These are phyloP conservation scores for Umbilicus rupestris DNA, from an alignment of 164 flowering plant genomes.

Conservation along the genomic window DNA sequence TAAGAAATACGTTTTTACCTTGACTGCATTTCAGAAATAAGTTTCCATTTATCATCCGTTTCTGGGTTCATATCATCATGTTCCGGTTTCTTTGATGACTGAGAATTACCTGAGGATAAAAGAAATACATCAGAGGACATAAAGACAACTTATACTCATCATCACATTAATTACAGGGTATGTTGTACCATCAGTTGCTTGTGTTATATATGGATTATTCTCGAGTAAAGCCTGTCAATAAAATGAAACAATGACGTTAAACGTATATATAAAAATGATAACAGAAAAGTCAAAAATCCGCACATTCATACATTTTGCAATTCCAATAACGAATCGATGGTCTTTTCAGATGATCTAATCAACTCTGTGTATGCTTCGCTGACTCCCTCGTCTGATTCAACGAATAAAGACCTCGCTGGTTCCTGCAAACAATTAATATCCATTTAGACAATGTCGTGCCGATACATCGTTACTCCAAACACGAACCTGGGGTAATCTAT, in stretches of 20 bases:
- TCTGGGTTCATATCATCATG: constrained; percentile 19
- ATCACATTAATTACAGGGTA: not conserved
- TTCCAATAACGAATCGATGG: constrained; percentile 57
- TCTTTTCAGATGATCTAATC: constrained; percentile 49
- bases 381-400: constrained; percentile 34
- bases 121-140: not conserved
- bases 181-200: constrained; percentile 45
- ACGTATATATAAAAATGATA: not conserved
- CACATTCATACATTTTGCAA: constrained; percentile 58
- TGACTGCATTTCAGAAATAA: constrained; percentile 51
- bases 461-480: not conserved
- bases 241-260: not conserved
- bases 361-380: constrained; percentile 54
- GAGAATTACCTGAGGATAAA: constrained; percentile 20
- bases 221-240: constrained; percentile 61
- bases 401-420: constrained; percentile 50
- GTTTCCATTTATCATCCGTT: constrained; percentile 55
- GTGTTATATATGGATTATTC: constrained; percentile 61
- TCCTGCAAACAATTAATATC: constrained; percentile 39
- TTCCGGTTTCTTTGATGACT: constrained; percentile 20
- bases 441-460: not conserved
- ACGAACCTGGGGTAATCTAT: constrained; percentile 73
- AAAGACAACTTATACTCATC: not conserved
- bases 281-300: not conserved
- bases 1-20: constrained; percentile 33